Conservation (phyloP, 2,329 filamentous ascomycete genomes). For the Aspergillus fijiensis region DNA sequence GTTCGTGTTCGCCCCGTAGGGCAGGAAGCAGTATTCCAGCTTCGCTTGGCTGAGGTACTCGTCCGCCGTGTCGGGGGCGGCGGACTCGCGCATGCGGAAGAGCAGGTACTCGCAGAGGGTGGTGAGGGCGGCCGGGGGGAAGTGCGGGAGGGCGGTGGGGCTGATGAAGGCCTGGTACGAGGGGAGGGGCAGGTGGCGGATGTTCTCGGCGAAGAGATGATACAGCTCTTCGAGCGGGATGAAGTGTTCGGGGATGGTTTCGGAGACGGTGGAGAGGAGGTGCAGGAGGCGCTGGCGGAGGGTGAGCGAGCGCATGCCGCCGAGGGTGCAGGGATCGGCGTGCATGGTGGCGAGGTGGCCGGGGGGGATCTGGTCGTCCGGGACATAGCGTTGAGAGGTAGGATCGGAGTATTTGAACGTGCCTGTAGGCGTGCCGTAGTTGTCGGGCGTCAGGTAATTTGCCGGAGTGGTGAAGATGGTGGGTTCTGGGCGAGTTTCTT, state of each 20-base stretch:
- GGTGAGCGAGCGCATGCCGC: constrained; percentile 40
- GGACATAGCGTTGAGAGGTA: not conserved
- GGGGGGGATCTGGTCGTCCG: constrained; percentile 9
- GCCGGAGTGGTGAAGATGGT: constrained; percentile 2
- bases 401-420: constrained; percentile 4
- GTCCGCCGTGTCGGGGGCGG: constrained; percentile 39
- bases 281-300: constrained; percentile 48
- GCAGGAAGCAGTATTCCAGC: constrained; percentile 63
- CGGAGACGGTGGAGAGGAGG: constrained; percentile 43
- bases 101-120: constrained; percentile 57
- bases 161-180: constrained; percentile 49
- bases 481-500: not conserved
- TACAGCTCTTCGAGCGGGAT: constrained; percentile 42
- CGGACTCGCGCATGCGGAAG: constrained; percentile 48
- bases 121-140: constrained; percentile 44
- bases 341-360: constrained; percentile 12
- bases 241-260: constrained; percentile 36
- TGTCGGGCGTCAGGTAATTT: not conserved
- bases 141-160: constrained; percentile 44
- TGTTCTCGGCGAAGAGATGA: constrained; percentile 47
- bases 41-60: constrained; percentile 50
- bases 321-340: constrained; percentile 32
- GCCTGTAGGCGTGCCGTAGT: constrained; percentile 1
- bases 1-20: constrained; percentile 62
- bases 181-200: constrained; percentile 46